Percentiles rank a stretch among this genome's conserved stretches.
Evolutionary conservation across 805 yeast species (phyloP).

Genomic region (Saturnispora kantuleensis): DNA sequence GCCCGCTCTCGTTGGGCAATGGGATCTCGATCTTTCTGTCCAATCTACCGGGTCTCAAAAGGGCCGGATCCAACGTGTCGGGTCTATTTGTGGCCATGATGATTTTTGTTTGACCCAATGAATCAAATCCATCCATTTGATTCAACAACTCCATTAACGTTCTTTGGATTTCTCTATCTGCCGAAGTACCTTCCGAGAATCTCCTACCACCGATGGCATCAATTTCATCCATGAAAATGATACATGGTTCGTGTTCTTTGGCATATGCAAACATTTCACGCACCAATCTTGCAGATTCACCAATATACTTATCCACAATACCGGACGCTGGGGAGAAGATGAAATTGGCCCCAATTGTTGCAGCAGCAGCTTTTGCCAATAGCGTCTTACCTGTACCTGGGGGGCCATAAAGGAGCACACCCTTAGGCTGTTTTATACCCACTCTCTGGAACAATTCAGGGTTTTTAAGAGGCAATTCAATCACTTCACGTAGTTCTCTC

Average conservation of each 20-base stretch:
- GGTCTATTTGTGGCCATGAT: constrained; percentile 97
- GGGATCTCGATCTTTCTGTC: constrained; percentile 96
- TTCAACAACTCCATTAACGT: constrained; percentile 95
- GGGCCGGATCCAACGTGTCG: constrained; percentile 87
- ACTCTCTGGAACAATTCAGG: constrained; percentile 94
- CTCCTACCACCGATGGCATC: constrained; percentile 99
- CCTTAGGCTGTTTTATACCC: constrained; percentile 98
- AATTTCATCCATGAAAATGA: constrained; percentile 91
- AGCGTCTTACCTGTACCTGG: constrained; percentile 99
- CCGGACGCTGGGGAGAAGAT: constrained; percentile 99
- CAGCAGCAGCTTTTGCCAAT: constrained; percentile 95
- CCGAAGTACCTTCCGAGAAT: constrained; percentile 98
- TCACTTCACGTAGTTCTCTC: constrained; percentile 93
- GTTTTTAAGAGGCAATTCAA: constrained; percentile 91
- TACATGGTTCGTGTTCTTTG: constrained; percentile 84
- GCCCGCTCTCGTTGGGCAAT: constrained; percentile 87
- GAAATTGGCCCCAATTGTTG: constrained; percentile 90
- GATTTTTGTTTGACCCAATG: constrained; percentile 84
- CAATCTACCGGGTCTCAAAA: constrained; percentile 95
- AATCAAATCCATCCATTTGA: constrained; percentile 99
- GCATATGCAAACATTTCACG: constrained; percentile 95
- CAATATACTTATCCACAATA: constrained; percentile 89
- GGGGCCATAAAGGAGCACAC: constrained; percentile 87
- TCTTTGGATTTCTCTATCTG: constrained; percentile 98
- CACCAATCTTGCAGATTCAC: constrained; percentile 94